Percentiles rank a stretch among this genome's conserved stretches.
phyloP scores from a whole-genome alignment of 768 basidiomycete genomes.

The Astraeus odoratus region DNA sequence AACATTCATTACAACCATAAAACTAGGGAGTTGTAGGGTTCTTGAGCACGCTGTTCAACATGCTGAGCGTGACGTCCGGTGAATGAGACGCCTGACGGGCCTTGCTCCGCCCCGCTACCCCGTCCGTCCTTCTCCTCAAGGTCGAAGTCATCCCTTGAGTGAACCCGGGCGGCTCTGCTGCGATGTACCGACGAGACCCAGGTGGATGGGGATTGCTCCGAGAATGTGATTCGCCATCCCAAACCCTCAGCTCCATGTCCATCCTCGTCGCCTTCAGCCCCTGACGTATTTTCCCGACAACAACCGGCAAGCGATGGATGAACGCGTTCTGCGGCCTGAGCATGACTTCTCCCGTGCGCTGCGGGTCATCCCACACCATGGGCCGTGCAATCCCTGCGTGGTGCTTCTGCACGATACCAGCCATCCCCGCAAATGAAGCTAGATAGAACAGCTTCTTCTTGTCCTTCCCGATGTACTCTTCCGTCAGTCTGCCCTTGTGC shows the following conservation, averaged over 20 bases:
- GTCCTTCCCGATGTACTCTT: conserved; percentile 17
- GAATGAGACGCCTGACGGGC: background rate
- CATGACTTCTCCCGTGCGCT: conserved; percentile 22
- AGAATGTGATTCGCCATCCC: conserved; percentile 22
- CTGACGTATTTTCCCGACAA: conserved; percentile 37
- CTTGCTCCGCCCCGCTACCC: background rate
- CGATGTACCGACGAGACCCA: conserved; percentile 45
- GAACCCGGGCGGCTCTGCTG: conserved; percentile 18
- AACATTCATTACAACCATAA: no score
- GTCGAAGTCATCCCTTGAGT: background rate
- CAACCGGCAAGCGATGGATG: conserved; percentile 35
- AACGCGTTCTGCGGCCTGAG: conserved; percentile 21
- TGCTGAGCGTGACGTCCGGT: background rate
- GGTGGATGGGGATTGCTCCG: conserved; percentile 40
- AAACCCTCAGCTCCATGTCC: conserved; percentile 24
- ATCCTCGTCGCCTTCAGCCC: conserved; percentile 34
- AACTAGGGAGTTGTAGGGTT: no score
- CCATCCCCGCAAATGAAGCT: conserved; percentile 28
- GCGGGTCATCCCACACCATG: conserved; percentile 25
- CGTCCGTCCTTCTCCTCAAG: background rate
- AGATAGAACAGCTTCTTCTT: conserved; percentile 11
- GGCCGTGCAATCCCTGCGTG: conserved; percentile 11
- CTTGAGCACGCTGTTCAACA: background rate
- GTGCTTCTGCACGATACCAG: conserved; percentile 14
- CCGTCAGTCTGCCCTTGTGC: conserved; percentile 54